Conservation (phyloP, 176 grass and related monocot species). For the Thinopyrum elongatum region DNA sequence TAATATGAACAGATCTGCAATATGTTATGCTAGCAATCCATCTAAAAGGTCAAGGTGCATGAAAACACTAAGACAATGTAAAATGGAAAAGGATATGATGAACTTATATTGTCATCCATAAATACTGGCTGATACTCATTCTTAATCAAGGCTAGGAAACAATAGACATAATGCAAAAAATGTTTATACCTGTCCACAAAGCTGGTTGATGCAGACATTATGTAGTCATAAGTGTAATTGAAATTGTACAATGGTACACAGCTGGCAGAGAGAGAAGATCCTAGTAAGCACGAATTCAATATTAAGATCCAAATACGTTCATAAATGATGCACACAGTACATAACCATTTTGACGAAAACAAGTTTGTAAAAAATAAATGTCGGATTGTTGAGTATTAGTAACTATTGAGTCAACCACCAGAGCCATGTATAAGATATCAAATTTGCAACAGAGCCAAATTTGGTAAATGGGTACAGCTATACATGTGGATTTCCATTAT, state of each 20-base stretch:
- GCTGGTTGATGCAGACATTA: conserved; percentile 94
- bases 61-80: not conserved
- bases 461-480: not conserved
- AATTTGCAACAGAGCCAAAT: not conserved
- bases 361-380: not conserved
- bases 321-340: not conserved
- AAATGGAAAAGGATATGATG: not conserved
- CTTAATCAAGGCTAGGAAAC: not conserved
- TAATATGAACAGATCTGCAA: conserved; percentile 21
- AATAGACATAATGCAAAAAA: conserved; percentile 14
- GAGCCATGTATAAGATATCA: not conserved
- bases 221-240: conserved; percentile 93
- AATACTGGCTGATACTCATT: conserved; percentile 4
- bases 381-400: not conserved
- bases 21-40: not conserved
- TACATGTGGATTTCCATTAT: not conserved
- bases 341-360: not conserved
- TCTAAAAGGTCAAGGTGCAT: conserved; percentile 4
- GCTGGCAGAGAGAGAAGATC: conserved; percentile 67
- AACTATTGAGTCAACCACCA: not conserved
- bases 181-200: conserved; percentile 88
- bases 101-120: conserved; percentile 12
- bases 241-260: conserved; percentile 96
- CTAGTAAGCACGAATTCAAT: conserved; percentile 40
- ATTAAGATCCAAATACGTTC: conserved; percentile 33